Evolutionary conservation across 306 rosid species (phyloP).

Genomic region (Castanospermum australe): DNA sequence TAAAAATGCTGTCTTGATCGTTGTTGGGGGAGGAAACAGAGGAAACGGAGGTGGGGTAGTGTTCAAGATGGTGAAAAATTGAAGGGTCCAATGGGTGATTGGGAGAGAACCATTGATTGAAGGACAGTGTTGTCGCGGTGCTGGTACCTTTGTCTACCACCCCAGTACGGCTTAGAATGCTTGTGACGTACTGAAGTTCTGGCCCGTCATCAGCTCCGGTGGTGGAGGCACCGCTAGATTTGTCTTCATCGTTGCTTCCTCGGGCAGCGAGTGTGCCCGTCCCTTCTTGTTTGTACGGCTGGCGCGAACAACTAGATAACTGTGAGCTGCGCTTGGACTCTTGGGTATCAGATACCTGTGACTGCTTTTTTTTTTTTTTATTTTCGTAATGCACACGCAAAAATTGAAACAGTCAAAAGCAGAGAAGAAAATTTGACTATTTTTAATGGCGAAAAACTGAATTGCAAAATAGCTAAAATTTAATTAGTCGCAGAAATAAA

Average conservation of each 20-base stretch:
- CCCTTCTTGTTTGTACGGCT: slow-evolving; percentile 55
- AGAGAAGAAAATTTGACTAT: neutral
- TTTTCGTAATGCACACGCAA: neutral
- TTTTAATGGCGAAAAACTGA: neutral
- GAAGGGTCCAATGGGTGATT: slow-evolving; percentile 61
- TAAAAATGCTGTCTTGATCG: slow-evolving; percentile 12
- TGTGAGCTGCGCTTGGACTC: slow-evolving; percentile 51
- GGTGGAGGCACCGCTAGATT: slow-evolving; percentile 31
- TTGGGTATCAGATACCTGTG: slow-evolving; percentile 38
- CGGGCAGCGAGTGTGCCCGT: slow-evolving; percentile 39
- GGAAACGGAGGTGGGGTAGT: neutral
- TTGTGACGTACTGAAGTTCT: slow-evolving; percentile 54
- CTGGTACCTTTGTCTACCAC: slow-evolving; percentile 23
- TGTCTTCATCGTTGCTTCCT: slow-evolving; percentile 36
- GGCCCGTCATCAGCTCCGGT: slow-evolving; percentile 29
- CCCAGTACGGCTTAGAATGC: slow-evolving; percentile 45
- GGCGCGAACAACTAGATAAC: slow-evolving; percentile 61
- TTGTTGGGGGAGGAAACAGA: neutral
- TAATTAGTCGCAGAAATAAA: neutral
- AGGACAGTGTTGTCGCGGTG: neutral
- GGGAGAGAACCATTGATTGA: slow-evolving; percentile 43
- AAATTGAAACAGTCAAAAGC: neutral
- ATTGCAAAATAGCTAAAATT: neutral
- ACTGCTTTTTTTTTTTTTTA: neutral
- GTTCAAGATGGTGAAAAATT: slow-evolving; percentile 54